A percentile compares a stretch with the other conserved stretches of the same genome.
These are phyloP conservation scores for Trametes cingulata DNA, from an alignment of 768 basidiomycete species.

Conservation along the genomic window DNA sequence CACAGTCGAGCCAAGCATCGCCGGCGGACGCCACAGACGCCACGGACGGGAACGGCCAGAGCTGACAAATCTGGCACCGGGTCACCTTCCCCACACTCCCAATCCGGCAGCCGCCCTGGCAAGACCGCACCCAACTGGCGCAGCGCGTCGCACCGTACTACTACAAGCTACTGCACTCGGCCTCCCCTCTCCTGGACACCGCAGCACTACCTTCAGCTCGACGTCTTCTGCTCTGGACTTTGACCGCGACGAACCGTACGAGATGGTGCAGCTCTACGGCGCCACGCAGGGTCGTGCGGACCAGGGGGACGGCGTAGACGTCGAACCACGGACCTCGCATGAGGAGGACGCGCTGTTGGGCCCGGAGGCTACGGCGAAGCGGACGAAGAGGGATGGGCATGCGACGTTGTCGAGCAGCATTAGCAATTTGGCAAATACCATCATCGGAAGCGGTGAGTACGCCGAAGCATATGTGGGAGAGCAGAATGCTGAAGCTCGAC, in stretches of 20 bases:
- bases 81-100: slow-evolving; percentile 5
- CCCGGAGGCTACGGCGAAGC: slow-evolving; percentile 34
- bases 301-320: slow-evolving; percentile 23
- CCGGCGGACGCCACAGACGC: neutral
- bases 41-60: neutral
- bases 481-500: neutral
- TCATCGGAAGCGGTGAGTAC: slow-evolving; percentile 82
- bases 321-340: slow-evolving; percentile 35
- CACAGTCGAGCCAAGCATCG: neutral
- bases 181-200: slow-evolving; percentile 8
- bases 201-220: neutral
- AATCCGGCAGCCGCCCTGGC: slow-evolving; percentile 6
- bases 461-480: neutral
- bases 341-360: slow-evolving; percentile 67
- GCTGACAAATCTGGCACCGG: slow-evolving; percentile 22
- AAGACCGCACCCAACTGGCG: neutral
- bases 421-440: slow-evolving; percentile 85
- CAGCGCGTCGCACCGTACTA: neutral
- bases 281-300: slow-evolving; percentile 41
- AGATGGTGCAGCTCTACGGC: slow-evolving; percentile 75
- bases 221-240: slow-evolving; percentile 8
- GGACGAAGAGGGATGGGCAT: slow-evolving; percentile 54
- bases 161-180: slow-evolving; percentile 15
- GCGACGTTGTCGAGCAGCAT: slow-evolving; percentile 69
- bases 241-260: slow-evolving; percentile 37